Evolutionary conservation across 1,139 yeast genomes (phyloP).

Genomic region (Lizanozyma gosingica): DNA sequence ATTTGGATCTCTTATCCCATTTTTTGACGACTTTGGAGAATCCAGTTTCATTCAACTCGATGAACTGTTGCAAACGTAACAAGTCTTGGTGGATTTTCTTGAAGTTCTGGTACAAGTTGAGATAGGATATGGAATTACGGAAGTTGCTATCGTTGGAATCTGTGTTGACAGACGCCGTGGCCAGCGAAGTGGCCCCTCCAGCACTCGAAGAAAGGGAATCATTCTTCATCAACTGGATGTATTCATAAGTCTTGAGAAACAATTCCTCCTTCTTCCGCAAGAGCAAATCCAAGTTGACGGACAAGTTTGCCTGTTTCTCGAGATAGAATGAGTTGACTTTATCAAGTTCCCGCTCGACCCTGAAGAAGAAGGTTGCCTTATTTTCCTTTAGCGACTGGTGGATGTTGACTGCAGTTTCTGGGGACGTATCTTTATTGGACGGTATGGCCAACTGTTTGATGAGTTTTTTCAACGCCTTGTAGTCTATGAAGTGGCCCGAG

Average conservation of each 20-base stretch:
- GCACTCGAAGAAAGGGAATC: conserved; percentile 7
- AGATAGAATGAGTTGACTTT: conserved; percentile 85
- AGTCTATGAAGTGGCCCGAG: conserved; percentile 86
- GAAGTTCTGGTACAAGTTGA: conserved; percentile 72
- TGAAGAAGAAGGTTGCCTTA: conserved; percentile 88
- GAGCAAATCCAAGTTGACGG: conserved; percentile 68
- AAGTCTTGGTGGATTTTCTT: conserved; percentile 85
- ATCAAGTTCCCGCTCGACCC: conserved; percentile 87
- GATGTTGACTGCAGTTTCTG: conserved; percentile 22
- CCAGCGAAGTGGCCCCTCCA: not conserved
- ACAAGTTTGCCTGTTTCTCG: conserved; percentile 81
- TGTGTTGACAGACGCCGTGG: too few species aligned
- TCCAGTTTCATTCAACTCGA: conserved; percentile 90
- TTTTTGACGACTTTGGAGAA: conserved; percentile 90
- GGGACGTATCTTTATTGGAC: conserved; percentile 10
- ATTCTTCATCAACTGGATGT: conserved; percentile 14
- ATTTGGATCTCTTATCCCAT: conserved; percentile 95
- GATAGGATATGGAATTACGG: conserved; percentile 34
- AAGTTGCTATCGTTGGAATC: conserved; percentile 20
- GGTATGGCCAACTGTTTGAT: conserved; percentile 60
- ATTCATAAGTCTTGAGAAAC: conserved; percentile 29
- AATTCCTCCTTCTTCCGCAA: conserved; percentile 62
- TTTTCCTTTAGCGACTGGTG: conserved; percentile 74
- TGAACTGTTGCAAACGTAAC: conserved; percentile 81
- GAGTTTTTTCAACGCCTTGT: conserved; percentile 80